Evolutionary conservation across 208 protist genomes (phyloP).

Genomic region (Trypanosoma lewisi): DNA sequence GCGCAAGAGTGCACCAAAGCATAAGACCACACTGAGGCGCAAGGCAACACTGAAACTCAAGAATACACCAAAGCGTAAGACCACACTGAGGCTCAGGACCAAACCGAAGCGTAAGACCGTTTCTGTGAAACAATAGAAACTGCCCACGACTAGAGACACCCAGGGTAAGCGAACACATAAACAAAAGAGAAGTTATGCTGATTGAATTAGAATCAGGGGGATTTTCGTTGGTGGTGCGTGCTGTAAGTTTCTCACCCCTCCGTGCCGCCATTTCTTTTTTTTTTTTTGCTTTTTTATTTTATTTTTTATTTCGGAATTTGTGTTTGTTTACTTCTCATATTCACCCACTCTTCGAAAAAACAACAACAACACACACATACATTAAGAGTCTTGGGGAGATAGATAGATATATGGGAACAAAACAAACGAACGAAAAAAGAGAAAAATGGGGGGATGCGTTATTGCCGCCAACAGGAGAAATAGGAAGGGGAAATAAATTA

Average conservation of each 20-base stretch:
- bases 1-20: not conserved
- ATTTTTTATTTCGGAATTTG: no score
- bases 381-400: no score
- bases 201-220: not conserved
- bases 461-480: no score
- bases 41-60: not conserved
- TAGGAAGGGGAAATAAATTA: no score
- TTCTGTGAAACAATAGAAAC: not conserved
- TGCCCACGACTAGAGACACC: not conserved
- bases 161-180: not conserved
- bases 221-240: no score
- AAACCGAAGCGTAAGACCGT: not conserved
- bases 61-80: not conserved
- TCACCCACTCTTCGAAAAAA: no score
- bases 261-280: not conserved
- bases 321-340: no score
- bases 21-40: not conserved
- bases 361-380: no score
- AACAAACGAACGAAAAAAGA: no score
- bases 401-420: no score
- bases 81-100: not conserved
- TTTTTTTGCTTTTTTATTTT: constrained; percentile 19
- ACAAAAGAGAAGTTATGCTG: not conserved
- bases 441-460: no score
- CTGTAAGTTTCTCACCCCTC: constrained; percentile 10